Evolutionary conservation across 345 rosid genomes (phyloP).

Genomic region (Euphorbia peplus): DNA sequence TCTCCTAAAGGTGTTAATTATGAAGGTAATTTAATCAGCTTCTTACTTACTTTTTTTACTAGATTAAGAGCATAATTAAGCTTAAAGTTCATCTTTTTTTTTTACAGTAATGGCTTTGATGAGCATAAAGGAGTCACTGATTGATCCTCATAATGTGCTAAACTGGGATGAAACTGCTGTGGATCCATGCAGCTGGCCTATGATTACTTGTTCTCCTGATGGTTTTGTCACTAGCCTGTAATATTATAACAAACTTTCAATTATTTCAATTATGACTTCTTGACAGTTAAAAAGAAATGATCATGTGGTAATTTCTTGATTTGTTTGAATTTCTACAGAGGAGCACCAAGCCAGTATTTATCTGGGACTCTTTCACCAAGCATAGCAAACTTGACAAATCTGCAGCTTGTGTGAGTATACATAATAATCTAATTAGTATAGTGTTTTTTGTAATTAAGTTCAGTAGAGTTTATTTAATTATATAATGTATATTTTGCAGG

Average conservation of each 20-base stretch:
- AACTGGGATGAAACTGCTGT: conserved; percentile 73
- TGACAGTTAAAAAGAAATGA: neutral
- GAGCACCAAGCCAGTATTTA: conserved; percentile 76
- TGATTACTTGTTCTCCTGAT: conserved; percentile 68
- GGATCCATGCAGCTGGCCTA: conserved; percentile 88
- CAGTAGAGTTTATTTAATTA: conserved; percentile 1
- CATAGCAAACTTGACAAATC: conserved; percentile 74
- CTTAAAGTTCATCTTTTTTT: neutral
- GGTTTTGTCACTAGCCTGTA: conserved; percentile 64
- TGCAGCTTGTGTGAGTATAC: conserved; percentile 68
- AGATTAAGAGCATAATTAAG: neutral
- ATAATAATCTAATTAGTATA: conserved; percentile 1
- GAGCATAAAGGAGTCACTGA: conserved; percentile 42
- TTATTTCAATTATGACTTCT: neutral
- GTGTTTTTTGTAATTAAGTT: neutral
- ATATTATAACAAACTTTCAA: conserved; percentile 35
- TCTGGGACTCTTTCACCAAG: conserved; percentile 70
- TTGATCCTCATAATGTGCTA: conserved; percentile 68
- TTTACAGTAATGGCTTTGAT: conserved; percentile 72
- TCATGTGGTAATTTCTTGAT: neutral
- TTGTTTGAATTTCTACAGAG: conserved; percentile 45
- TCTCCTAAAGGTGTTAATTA: conserved; percentile 76
- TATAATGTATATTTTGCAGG: conserved; percentile 41
- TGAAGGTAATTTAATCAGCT: conserved; percentile 54
- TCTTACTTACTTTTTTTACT: neutral